Evolutionary conservation across 805 yeast genomes (phyloP).

Genomic region (Kluyveromyces starmeri): DNA sequence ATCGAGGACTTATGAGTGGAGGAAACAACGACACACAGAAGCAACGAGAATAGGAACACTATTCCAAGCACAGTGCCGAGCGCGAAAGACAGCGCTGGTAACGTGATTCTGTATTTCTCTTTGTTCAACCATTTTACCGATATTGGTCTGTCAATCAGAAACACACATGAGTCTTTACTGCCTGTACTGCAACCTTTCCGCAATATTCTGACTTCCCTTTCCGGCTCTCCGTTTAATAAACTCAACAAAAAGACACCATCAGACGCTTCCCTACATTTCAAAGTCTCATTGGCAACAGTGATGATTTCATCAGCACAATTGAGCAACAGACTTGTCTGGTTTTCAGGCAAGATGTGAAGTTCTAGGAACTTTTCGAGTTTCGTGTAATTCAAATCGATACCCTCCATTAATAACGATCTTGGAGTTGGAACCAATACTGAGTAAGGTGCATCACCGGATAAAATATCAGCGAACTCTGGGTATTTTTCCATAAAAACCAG

Average conservation of each 20-base stretch:
- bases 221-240: conserved; percentile 39
- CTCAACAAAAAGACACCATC: conserved; percentile 32
- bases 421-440: conserved; percentile 71
- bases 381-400: conserved; percentile 36
- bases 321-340: conserved; percentile 38
- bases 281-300: conserved; percentile 36
- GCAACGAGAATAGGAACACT: conserved; percentile 20
- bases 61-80: conserved; percentile 60
- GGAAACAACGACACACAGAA: conserved; percentile 5
- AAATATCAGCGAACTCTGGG: conserved; percentile 35
- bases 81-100: conserved; percentile 61
- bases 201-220: conserved; percentile 49
- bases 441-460: conserved; percentile 34
- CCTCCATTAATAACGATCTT: conserved; percentile 44
- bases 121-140: conserved; percentile 51
- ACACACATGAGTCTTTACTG: conserved; percentile 40
- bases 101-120: conserved; percentile 45
- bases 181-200: conserved; percentile 51
- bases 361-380: conserved; percentile 47
- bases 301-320: conserved; percentile 39
- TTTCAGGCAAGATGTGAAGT: conserved; percentile 61
- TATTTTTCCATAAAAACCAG: conserved; percentile 37
- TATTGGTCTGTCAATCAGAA: conserved; percentile 60
- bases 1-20: background rate
- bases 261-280: conserved; percentile 37